Percentiles rank a stretch among this genome's conserved stretches.
Conservation (phyloP, 2,329 filamentous ascomycete species). For the Pseudovirgaria hyperparasitica region DNA sequence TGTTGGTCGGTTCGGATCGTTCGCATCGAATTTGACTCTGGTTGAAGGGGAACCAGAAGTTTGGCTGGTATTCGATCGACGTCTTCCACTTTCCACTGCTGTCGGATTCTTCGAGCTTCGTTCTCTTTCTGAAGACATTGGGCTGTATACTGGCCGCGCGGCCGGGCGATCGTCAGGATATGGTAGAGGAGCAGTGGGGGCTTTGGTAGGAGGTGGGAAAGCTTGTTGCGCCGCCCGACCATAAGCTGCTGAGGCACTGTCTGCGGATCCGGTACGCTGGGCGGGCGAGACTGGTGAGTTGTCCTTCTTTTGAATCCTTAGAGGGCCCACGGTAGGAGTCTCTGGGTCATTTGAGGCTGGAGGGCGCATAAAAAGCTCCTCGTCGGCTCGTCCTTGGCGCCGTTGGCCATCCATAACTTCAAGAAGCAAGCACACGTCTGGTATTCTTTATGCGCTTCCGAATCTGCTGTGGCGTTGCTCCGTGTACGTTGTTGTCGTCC, state of each 20-base stretch:
- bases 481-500: too few relatives aligned
- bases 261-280: slow-evolving; percentile 48
- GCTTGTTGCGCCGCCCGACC: slow-evolving; percentile 35
- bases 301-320: slow-evolving; percentile 73
- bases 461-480: too few relatives aligned
- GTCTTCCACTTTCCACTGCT: slow-evolving; percentile 15
- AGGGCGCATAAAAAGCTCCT: slow-evolving; percentile 66
- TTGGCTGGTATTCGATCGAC: slow-evolving; percentile 16
- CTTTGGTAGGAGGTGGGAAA: slow-evolving; percentile 51
- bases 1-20: slow-evolving; percentile 36
- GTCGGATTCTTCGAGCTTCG: slow-evolving; percentile 20
- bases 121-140: slow-evolving; percentile 23
- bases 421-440: slow-evolving; percentile 1
- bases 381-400: slow-evolving; percentile 55
- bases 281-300: slow-evolving; percentile 34
- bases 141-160: slow-evolving; percentile 20
- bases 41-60: slow-evolving; percentile 13
- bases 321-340: slow-evolving; percentile 68
- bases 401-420: slow-evolving; percentile 29
- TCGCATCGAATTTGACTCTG: slow-evolving; percentile 32
- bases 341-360: slow-evolving; percentile 35
- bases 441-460: too few relatives aligned
- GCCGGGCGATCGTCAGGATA: slow-evolving; percentile 32
- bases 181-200: slow-evolving; percentile 29
- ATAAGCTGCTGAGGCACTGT: slow-evolving; percentile 39